Percentiles rank a stretch among this genome's conserved stretches.
Evolutionary conservation across 306 rosid genomes (phyloP).

Genomic region (Corylus heterophylla): DNA sequence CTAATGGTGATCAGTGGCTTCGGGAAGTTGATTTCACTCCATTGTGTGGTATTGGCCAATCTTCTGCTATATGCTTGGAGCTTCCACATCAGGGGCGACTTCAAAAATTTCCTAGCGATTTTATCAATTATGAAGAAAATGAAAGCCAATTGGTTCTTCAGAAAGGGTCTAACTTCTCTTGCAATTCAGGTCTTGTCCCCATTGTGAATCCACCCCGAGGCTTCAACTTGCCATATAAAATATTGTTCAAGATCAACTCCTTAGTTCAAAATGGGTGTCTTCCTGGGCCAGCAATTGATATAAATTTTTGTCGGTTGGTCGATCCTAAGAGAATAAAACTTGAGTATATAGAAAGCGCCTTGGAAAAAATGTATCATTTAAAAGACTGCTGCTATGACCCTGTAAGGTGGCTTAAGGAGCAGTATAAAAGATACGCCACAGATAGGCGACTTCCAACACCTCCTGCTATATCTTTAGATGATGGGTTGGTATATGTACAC

Average conservation of each 20-base stretch:
- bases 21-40: slow-evolving; percentile 74
- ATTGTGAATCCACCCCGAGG: slow-evolving; percentile 33
- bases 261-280: slow-evolving; percentile 48
- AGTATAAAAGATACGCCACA: slow-evolving; percentile 6
- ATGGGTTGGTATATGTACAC: slow-evolving; percentile 37
- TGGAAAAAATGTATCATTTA: slow-evolving; percentile 34
- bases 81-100: slow-evolving; percentile 38
- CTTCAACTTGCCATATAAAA: slow-evolving; percentile 33
- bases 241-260: slow-evolving; percentile 44
- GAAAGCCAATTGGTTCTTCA: background rate
- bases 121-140: slow-evolving; percentile 19
- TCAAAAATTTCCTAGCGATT: slow-evolving; percentile 32
- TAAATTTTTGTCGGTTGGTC: slow-evolving; percentile 29
- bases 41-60: slow-evolving; percentile 53
- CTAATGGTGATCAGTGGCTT: slow-evolving; percentile 54
- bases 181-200: slow-evolving; percentile 32
- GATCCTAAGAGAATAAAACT: slow-evolving; percentile 21
- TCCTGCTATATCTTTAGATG: slow-evolving; percentile 30
- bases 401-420: slow-evolving; percentile 29
- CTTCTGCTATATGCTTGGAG: slow-evolving; percentile 62
- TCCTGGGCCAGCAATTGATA: slow-evolving; percentile 38
- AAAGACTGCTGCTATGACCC: slow-evolving; percentile 48
- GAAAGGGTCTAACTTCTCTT: slow-evolving; percentile 11
- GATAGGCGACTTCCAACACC: slow-evolving; percentile 1
- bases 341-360: slow-evolving; percentile 31